Conservation (phyloP, 257 asterid species). For the Leonotis leonurus region DNA sequence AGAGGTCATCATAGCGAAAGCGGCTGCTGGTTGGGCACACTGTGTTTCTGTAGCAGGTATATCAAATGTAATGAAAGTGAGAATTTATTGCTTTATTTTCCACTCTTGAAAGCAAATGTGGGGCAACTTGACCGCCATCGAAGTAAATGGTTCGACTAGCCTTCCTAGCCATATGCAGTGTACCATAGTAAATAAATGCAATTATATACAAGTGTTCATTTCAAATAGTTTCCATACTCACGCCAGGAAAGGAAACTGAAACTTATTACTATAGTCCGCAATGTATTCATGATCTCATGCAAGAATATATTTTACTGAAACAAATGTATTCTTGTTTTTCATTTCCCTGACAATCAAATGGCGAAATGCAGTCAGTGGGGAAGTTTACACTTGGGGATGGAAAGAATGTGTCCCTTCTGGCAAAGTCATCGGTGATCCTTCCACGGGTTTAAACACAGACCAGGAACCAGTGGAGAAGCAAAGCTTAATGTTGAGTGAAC, state of each 20-base stretch:
- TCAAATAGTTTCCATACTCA: neutral
- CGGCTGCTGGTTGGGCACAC: slow-evolving; percentile 98
- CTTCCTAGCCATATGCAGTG: neutral
- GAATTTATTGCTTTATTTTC: too few species aligned
- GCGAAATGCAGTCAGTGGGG: slow-evolving; percentile 61
- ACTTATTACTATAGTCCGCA: neutral
- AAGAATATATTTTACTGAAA: neutral
- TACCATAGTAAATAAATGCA: neutral
- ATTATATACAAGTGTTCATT: neutral
- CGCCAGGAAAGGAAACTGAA: neutral
- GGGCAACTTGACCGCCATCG: neutral
- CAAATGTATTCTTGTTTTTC: neutral
- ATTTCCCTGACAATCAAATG: neutral
- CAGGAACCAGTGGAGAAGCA: slow-evolving; percentile 45
- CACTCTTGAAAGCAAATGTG: neutral
- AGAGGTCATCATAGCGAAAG: slow-evolving; percentile 52
- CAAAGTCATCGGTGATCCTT: slow-evolving; percentile 55
- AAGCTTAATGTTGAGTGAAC: slow-evolving; percentile 41
- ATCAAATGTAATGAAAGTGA: too few species aligned
- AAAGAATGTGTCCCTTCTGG: slow-evolving; percentile 97
- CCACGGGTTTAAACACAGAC: slow-evolving; percentile 42
- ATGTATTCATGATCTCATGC: neutral
- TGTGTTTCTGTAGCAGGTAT: slow-evolving; percentile 83
- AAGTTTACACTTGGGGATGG: slow-evolving; percentile 99
- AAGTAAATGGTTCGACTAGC: neutral